Evolutionary conservation across 228 moss, liverwort and hornwort species (phyloP), one percentile per base, ranked within the genome.

Genomic region (Sphagnum magellanicum): DNA sequence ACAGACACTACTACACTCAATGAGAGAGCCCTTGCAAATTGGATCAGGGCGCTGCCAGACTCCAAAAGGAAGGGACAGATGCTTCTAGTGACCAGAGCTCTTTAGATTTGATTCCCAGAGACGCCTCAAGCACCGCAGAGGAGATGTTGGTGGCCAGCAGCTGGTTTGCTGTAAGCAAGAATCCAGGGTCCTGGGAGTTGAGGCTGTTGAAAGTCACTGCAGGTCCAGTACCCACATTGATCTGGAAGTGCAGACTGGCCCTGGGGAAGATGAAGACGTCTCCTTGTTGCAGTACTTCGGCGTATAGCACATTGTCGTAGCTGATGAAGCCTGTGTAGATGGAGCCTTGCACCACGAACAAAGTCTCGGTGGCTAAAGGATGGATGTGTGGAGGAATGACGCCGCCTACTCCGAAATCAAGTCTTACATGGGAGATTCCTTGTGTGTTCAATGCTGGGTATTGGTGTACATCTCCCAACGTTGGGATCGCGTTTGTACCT

Each of bases 251-350:
- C 55, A 57, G 63, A 16, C 49, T 51, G 6, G 47, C 75, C 8
- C 64, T 65, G 4, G 70, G 69, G 50, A 75, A 64, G 69, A 75
- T 55, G 47, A 53, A 70, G 70, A 75, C 68, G 57, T 70, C 58
- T 59, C 59, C 64, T 6, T n/a, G 11, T 53, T 67, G 67, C 52
- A 67, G 50, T 10, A 60, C 60, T 10, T 59, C 49, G 6, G 73
- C 67, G 50, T 73, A 62, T 32, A 67, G 17, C 6, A 66, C 50
- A 50, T 73, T 73, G 59, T 73, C 73, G 32, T n/a, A 47, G 50
- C 66, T 59, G 12, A 67, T 13, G 53, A 73, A 73, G 50, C 65
- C 59, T 13, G 65, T 67, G 59, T 58, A 73, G 10, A 66, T 60
- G 0, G 61, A 48, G 4, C 70, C 70, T 51, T 70, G 49, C 51